Percentiles rank a stretch among this genome's conserved stretches.
Evolutionary conservation across 2,329 filamentous ascomycete genomes (phyloP).

Genomic region (Orbilia blumenaviensis): DNA sequence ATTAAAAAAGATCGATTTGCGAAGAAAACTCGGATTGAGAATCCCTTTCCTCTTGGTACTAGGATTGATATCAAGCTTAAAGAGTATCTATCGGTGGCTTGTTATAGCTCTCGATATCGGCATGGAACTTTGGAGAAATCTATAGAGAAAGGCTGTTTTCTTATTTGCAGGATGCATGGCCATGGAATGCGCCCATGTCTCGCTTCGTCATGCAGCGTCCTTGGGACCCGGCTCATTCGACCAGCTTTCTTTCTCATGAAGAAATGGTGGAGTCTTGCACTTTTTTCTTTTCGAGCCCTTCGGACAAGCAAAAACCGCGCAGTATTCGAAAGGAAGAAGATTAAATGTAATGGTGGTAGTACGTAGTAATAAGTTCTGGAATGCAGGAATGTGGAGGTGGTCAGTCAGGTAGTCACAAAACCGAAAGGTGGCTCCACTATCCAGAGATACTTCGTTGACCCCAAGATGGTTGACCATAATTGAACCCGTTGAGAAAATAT

Average conservation of each 20-base stretch:
- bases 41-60: slow-evolving; percentile 18
- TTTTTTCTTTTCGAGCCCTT: slow-evolving; percentile 10
- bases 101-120: slow-evolving; percentile 1
- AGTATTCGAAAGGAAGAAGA: not conserved
- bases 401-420: slow-evolving; percentile 1
- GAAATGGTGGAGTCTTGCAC: not conserved
- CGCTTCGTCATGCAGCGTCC: slow-evolving; percentile 33
- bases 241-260: slow-evolving; percentile 9
- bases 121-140: slow-evolving; percentile 13
- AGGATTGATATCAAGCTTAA: slow-evolving; percentile 10
- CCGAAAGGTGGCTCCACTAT: slow-evolving; percentile 13
- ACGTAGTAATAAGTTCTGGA: slow-evolving; percentile 26
- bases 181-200: slow-evolving; percentile 28
- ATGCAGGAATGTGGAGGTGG: slow-evolving; percentile 37
- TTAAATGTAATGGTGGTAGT: slow-evolving; percentile 5
- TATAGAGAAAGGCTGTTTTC: not conserved
- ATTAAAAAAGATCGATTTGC: not conserved
- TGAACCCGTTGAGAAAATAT: slow-evolving; percentile 7
- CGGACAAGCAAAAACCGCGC: slow-evolving; percentile 21
- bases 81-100: slow-evolving; percentile 31
- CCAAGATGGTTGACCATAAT: not conserved
- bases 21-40: not conserved
- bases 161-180: not conserved
- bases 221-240: not conserved
- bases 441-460: slow-evolving; percentile 7